A percentile compares a stretch with the other conserved stretches of the same genome.
Conservation (phyloP, 2,329 filamentous ascomycete species). For the Fonsecaea monophora region DNA sequence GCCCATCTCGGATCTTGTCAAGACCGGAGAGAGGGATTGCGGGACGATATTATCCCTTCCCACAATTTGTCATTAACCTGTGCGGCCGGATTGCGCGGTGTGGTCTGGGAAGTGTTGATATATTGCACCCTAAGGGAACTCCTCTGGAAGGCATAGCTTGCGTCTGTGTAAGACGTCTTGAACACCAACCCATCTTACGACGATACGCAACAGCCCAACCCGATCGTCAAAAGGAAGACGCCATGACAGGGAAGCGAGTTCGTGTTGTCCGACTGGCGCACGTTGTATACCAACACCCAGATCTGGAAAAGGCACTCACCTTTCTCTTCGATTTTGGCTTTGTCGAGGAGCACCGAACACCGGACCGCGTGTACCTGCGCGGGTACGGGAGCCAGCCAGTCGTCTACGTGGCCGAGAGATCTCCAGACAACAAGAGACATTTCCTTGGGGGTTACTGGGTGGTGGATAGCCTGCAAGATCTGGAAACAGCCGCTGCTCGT, state of each 20-base stretch:
- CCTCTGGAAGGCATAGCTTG: background rate
- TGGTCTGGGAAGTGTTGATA: background rate
- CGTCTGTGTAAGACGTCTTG: background rate
- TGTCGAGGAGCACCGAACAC: constrained; percentile 42
- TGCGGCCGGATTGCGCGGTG: background rate
- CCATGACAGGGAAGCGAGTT: constrained; percentile 33
- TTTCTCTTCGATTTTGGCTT: constrained; percentile 48
- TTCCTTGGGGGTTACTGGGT: constrained; percentile 32
- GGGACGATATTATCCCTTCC: background rate
- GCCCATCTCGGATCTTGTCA: background rate
- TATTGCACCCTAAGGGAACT: background rate
- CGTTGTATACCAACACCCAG: constrained; percentile 44
- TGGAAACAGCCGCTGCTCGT: constrained; percentile 27
- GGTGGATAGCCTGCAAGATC: constrained; percentile 28
- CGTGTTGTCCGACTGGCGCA: constrained; percentile 43
- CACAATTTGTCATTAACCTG: background rate
- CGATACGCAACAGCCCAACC: background rate
- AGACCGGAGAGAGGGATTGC: background rate
- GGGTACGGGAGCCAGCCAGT: constrained; percentile 69
- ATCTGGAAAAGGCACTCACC: constrained; percentile 40
- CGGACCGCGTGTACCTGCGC: constrained; percentile 62
- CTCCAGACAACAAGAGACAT: constrained; percentile 30
- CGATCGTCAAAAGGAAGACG: background rate
- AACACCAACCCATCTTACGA: background rate
- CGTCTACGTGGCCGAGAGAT: constrained; percentile 55